Evolutionary conservation across 2,329 filamentous ascomycete genomes (phyloP).

Genomic region (Verticillium klebahnii): DNA sequence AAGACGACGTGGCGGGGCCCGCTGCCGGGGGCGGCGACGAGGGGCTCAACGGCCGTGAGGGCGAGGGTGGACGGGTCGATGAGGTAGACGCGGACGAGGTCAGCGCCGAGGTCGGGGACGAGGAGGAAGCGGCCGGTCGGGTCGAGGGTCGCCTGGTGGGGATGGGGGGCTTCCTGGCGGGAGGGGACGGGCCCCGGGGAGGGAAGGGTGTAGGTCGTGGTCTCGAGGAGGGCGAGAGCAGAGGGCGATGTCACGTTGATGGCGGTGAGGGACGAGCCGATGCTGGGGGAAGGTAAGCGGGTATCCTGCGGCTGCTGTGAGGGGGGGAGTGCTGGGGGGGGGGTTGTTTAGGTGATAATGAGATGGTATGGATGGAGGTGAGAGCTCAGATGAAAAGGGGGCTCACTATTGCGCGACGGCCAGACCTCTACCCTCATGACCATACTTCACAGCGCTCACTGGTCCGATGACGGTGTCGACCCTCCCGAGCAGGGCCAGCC

Average conservation of each 20-base stretch:
- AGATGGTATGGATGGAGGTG: background rate
- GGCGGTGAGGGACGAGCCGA: constrained; percentile 36
- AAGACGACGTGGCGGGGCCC: constrained; percentile 66
- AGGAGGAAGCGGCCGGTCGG: constrained; percentile 60
- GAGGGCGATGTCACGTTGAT: constrained; percentile 36
- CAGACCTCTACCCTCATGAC: constrained; percentile 31
- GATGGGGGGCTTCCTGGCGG: constrained; percentile 55
- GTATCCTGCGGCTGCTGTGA: background rate
- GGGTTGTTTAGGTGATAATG: background rate
- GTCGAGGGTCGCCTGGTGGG: constrained; percentile 62
- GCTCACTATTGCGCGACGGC: constrained; percentile 43
- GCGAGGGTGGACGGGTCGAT: constrained; percentile 43
- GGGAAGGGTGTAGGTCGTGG: constrained; percentile 32
- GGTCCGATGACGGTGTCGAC: constrained; percentile 33
- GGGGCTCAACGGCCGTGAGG: constrained; percentile 32
- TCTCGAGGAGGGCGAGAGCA: constrained; percentile 29
- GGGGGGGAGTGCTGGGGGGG: too few relatives aligned
- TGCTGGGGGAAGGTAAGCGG: constrained; percentile 19
- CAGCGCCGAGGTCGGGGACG: constrained; percentile 62
- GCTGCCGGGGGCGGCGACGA: constrained; percentile 43
- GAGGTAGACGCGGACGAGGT: constrained; percentile 53
- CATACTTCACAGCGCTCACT: constrained; percentile 39
- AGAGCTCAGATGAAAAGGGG: background rate
- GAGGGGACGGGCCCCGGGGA: constrained; percentile 30
- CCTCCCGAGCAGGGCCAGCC: constrained; percentile 30